These are phyloP conservation scores for Wickerhamiella bombiphila DNA, from an alignment of 805 yeast genomes.

Conservation along the genomic window DNA sequence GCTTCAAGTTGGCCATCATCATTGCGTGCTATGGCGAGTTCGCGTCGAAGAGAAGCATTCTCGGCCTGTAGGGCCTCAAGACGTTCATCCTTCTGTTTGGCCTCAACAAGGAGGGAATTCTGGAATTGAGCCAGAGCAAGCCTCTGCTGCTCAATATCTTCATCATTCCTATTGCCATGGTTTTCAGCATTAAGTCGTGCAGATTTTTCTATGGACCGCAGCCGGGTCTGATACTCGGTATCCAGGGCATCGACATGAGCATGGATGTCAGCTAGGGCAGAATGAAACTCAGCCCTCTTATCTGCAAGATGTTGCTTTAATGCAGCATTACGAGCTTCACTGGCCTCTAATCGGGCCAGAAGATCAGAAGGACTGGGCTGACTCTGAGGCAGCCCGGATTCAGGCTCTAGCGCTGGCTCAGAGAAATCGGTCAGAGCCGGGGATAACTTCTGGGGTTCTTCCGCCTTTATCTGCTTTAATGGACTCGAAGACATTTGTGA, in stretches of 20 bases:
- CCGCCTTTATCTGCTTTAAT: background rate
- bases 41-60: constrained; percentile 6
- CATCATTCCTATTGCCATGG: constrained; percentile 2
- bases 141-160: constrained; percentile 21
- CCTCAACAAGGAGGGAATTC: constrained; percentile 22
- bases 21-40: constrained; percentile 13
- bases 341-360: background rate
- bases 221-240: constrained; percentile 15
- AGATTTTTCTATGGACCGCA: constrained; percentile 12
- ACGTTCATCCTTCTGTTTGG: constrained; percentile 12
- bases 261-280: constrained; percentile 14
- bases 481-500: background rate
- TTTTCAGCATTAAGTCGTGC: constrained; percentile 12
- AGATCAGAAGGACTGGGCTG: background rate
- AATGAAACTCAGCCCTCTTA: constrained; percentile 23
- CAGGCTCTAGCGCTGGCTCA: too few species aligned
- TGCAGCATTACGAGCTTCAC: background rate
- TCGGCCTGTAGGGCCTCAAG: constrained; percentile 5
- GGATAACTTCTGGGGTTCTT: too few species aligned
- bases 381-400: background rate
- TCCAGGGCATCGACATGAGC: constrained; percentile 16
- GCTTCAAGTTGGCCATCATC: constrained; percentile 12
- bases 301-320: constrained; percentile 16
- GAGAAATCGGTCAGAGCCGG: too few species aligned
- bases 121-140: constrained; percentile 25